These are phyloP conservation scores for Straminergon stramineum DNA, from an alignment of 225 moss, liverwort and hornwort genomes.

Conservation along the genomic window DNA sequence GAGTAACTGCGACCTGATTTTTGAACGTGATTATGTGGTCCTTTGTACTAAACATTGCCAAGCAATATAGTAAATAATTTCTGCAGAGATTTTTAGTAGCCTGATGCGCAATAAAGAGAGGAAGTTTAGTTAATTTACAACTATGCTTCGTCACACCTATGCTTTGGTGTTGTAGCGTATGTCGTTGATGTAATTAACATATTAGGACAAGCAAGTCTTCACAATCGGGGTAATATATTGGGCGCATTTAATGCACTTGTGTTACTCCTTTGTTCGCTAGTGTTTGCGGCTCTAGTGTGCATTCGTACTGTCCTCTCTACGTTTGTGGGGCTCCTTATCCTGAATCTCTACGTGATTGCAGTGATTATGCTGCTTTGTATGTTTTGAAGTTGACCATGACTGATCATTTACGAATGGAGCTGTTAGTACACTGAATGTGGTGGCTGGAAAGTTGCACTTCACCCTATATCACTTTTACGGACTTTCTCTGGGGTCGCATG, in stretches of 20 bases:
- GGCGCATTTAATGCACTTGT: not conserved
- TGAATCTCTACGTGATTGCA: constrained; percentile 14
- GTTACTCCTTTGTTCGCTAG: not conserved
- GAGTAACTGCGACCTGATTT: not conserved
- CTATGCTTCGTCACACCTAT: constrained; percentile 11
- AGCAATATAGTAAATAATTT: constrained; percentile 3
- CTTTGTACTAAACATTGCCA: not conserved
- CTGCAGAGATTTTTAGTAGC: constrained; percentile 9
- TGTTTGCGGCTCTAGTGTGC: not conserved
- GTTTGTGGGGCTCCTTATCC: not conserved
- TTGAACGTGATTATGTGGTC: constrained; percentile 19
- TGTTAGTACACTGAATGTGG: not conserved
- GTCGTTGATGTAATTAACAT: constrained; percentile 14
- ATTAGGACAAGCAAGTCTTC: constrained; percentile 5
- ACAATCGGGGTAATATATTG: not conserved
- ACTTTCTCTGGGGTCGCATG: not conserved
- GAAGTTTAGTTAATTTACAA: constrained; percentile 4
- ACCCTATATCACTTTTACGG: not conserved
- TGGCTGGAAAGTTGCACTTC: not conserved
- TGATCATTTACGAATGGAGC: constrained; percentile 4
- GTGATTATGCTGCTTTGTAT: constrained; percentile 17
- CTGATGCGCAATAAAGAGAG: not conserved
- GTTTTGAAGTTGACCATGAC: constrained; percentile 9
- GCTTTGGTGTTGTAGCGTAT: constrained; percentile 30
- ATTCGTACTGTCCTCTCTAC: not conserved